Base-by-base conservation (phyloP, 192 early-diverging fungal genomes). In the Backusella psychrophila region DNA sequence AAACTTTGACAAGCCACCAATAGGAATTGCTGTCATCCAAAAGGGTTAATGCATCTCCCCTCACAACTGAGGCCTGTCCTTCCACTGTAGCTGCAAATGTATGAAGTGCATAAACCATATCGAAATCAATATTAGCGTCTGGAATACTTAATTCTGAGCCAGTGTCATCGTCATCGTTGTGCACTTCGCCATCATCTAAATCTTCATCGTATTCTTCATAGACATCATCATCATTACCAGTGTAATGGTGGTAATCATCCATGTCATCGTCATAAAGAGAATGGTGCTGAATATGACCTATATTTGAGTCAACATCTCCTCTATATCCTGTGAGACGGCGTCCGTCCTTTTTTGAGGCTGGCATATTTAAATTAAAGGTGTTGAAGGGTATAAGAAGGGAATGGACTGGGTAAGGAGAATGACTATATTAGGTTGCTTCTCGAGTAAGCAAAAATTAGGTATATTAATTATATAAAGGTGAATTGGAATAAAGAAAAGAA, bases 61-160 rank as follows among this genome's bases (percentile, higher is more conserved):
- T 90, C 36, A 93, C 85, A 6, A 96, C 94, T 17, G 89, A 92
- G 11, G 93, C 92, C 74, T 95, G 94, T 17, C 94, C 94, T 79
- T 96, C 94, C 12, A 95, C 87, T 5, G 90, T 96, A 0, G 92
- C 93, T 6, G 89, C 90, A 86, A 96, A 96, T 6, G 94, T 96
- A 75, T 93, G 93, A 53, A 94, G 86, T 21, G 94, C 94, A 80
- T 96, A 96, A 9, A 96, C 94, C 38, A 90, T 82, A 41, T 83
- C 85, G 80, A 90, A 92, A 77, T 96, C 91, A 68, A 96, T 95
- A 42, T 90, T 83, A 39, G 88, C 79, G 73, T 88, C 86, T 21
- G 89, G 85, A n/a, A 89, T 75, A 46, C 84, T 83, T 29, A 84
- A 53, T 4, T 78, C 78, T 6, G 85, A 85, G 12, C 83, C 80